Base-by-base conservation (phyloP, 2,329 filamentous ascomycete genomes). In the Emericellopsis cladophorae region DNA sequence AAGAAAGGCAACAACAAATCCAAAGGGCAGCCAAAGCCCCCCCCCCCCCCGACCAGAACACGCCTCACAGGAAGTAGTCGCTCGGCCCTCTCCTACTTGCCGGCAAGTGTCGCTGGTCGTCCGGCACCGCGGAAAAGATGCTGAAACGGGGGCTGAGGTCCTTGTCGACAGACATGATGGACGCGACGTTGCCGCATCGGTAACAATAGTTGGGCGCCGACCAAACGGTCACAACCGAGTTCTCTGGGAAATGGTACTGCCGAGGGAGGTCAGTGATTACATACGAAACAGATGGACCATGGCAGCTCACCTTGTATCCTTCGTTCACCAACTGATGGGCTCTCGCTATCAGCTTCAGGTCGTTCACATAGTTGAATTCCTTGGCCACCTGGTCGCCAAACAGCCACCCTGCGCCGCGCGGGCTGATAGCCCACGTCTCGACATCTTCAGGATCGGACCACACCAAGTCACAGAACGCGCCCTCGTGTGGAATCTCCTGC, bases 291-390 rank as follows among this genome's bases (percentile, higher is more conserved):
- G 18, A 21, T 21, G 18, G 3, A 21, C 18, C 18, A 5, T 5
- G 4, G 18, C 18, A 21, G 18, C 60, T 46, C 54, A 95, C 85
- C 72, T 98, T 95, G 64, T 94, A 98, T 4, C 92, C 92, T 64
- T 98, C 92, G 54, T 98, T 94, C 51, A 95, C 95, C 2, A 98
- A 74, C 64, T 98, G 92, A 62, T 98, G 92, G n/a, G 92, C 92
- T 39, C 92, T 83, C 23, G 95, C 76, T 54, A 98, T 98, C 54
- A 96, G 84, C 47, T 84, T 92, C 70, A 98, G 84, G 45, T 82
- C 86, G 60, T 98, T 98, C 53, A 98, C 89, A 54, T 95, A 86
- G 47, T 98, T 80, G 61, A 98, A 98, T 59, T 98, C 95, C 49
- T 83, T 92, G 36, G 95, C 92, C 16, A 98, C 92, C 65, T 96